Percentiles rank a stretch among this genome's conserved stretches.
These are phyloP conservation scores for Debaryomycetaceae sp. DNA, from an alignment of 1,139 yeast species.

Conservation along the genomic window DNA sequence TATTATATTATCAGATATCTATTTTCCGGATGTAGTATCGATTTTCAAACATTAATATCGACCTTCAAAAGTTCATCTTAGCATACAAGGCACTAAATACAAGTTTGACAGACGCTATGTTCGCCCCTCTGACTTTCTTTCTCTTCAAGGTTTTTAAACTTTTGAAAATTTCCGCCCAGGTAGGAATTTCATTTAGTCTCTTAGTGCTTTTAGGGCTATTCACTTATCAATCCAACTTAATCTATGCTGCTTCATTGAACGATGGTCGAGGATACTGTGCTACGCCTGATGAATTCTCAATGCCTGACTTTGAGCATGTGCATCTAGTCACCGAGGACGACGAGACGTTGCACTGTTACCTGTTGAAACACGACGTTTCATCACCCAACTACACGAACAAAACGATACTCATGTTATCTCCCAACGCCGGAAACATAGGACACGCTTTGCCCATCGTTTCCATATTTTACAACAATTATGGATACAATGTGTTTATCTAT, in stretches of 20 bases:
- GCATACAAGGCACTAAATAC: too few species aligned
- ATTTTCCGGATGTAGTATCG: not conserved
- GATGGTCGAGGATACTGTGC: constrained; percentile 75
- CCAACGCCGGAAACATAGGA: constrained; percentile 97
- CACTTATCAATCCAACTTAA: constrained; percentile 61
- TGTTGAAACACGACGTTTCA: constrained; percentile 45
- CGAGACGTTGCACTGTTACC: constrained; percentile 40
- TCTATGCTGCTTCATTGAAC: constrained; percentile 81
- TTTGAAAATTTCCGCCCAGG: constrained; percentile 18
- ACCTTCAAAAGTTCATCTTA: not conserved
- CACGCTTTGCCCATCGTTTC: constrained; percentile 83
- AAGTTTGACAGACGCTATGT: not conserved
- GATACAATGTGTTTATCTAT: constrained; percentile 78
- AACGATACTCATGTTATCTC: constrained; percentile 77
- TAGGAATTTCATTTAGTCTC: constrained; percentile 35
- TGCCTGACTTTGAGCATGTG: constrained; percentile 63
- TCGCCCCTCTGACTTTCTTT: constrained; percentile 1
- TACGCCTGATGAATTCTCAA: constrained; percentile 68
- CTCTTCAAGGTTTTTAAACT: constrained; percentile 9
- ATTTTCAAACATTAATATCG: not conserved
- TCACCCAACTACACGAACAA: constrained; percentile 47
- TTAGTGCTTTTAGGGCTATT: constrained; percentile 56
- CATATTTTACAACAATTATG: constrained; percentile 59
- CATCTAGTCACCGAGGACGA: constrained; percentile 68
- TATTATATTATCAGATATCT: not conserved